phyloP scores from a whole-genome alignment of 371 early-diverging fungal species.

The Funneliformis caledonium region DNA sequence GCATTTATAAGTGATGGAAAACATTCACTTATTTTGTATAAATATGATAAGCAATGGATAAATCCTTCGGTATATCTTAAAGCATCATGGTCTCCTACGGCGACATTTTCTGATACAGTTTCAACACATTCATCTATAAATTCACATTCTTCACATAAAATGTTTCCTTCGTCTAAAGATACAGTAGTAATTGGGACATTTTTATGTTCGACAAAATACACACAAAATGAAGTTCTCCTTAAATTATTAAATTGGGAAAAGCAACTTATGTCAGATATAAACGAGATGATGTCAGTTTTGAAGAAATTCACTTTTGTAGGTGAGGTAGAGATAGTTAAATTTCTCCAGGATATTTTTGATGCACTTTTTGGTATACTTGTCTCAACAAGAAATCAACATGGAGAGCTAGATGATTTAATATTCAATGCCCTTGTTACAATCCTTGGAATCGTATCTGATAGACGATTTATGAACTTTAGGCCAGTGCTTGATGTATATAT shows the following conservation, averaged over 20 bases:
- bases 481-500: constrained; percentile 68
- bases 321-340: constrained; percentile 75
- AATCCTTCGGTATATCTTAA: constrained; percentile 57
- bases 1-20: constrained; percentile 67
- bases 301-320: constrained; percentile 69
- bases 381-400: constrained; percentile 41
- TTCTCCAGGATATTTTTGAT: constrained; percentile 67
- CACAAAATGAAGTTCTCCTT: constrained; percentile 67
- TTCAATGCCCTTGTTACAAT: constrained; percentile 61
- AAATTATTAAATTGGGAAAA: constrained; percentile 70
- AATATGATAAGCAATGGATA: constrained; percentile 59
- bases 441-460: constrained; percentile 65
- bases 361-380: constrained; percentile 66
- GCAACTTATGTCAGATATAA: constrained; percentile 41
- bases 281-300: constrained; percentile 57
- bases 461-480: constrained; percentile 68
- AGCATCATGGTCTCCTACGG: constrained; percentile 39
- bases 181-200: constrained; percentile 57
- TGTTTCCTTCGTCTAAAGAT: constrained; percentile 56
- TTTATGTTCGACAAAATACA: constrained; percentile 69
- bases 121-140: constrained; percentile 38
- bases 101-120: constrained; percentile 40
- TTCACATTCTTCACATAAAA: constrained; percentile 40
- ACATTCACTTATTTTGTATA: constrained; percentile 68
- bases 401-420: constrained; percentile 53